Conservation (phyloP, 2,329 filamentous ascomycete genomes). For the Ophiostoma sp. region DNA sequence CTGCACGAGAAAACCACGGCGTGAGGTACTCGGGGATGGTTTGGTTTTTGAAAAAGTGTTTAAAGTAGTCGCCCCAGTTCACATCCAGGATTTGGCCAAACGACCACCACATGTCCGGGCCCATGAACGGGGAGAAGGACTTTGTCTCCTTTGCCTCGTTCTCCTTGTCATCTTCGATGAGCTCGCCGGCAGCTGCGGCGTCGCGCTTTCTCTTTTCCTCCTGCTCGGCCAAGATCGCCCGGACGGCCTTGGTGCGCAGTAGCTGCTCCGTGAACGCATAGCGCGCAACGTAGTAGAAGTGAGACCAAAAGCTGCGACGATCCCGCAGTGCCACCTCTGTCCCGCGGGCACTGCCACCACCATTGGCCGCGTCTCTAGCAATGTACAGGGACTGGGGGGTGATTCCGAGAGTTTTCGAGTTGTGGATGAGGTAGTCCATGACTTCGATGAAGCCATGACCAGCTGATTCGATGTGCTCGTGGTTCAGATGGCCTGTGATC, state of each 20-base stretch:
- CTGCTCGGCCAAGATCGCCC: not conserved
- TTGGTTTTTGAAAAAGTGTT: not conserved
- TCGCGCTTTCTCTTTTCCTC: not conserved
- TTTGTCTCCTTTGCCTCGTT: not conserved
- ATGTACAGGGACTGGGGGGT: not conserved
- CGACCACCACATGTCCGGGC: not conserved
- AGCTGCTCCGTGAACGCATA: not conserved
- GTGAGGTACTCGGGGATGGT: not conserved
- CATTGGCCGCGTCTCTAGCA: not conserved
- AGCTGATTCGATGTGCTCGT: not conserved
- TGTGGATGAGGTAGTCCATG: not conserved
- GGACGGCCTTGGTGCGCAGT: not conserved
- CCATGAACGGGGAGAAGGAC: not conserved
- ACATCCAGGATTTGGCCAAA: not conserved
- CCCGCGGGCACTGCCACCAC: not conserved
- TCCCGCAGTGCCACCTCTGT: not conserved
- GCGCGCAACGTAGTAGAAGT: slow-evolving; percentile 9
- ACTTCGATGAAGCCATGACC: not conserved
- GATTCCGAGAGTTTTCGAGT: not conserved
- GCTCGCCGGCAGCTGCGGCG: not conserved
- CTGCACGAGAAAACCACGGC: not conserved
- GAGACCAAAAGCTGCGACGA: not conserved
- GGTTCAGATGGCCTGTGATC: not conserved
- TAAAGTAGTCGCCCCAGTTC: not conserved
- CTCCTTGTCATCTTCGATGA: not conserved